Conservation (phyloP, 306 rosid species). For the Comarum palustre region DNA sequence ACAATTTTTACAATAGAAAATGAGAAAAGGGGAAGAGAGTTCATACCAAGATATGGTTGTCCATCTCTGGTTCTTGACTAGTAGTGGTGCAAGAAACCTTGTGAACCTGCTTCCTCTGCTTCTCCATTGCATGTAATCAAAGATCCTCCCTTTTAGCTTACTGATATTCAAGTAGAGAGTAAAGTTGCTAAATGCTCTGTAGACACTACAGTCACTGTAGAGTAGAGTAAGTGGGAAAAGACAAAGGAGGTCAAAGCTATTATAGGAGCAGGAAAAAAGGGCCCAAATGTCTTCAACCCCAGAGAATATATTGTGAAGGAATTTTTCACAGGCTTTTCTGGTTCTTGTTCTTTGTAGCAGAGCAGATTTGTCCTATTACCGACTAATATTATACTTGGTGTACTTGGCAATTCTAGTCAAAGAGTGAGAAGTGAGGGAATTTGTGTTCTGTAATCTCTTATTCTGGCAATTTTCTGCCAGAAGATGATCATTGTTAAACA, state of each 20-base stretch:
- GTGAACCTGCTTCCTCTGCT: slow-evolving; percentile 28
- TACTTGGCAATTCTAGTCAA: not conserved
- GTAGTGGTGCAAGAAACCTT: slow-evolving; percentile 16
- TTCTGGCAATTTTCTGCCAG: too few relatives aligned
- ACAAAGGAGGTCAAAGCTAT: not conserved
- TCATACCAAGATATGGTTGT: slow-evolving; percentile 27
- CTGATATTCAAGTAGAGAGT: not conserved
- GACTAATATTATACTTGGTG: not conserved
- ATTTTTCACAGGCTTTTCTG: slow-evolving; percentile 12
- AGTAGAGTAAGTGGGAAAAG: not conserved
- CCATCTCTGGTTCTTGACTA: slow-evolving; percentile 28
- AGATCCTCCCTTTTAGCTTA: not conserved
- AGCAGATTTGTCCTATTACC: not conserved
- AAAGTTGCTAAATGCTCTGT: not conserved
- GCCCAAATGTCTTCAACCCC: slow-evolving; percentile 24
- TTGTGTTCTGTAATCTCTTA: not conserved
- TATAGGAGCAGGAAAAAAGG: not conserved
- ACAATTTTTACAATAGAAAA: slow-evolving; percentile 7
- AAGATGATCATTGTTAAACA: too few relatives aligned
- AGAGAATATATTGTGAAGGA: slow-evolving; percentile 14
- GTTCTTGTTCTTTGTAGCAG: not conserved
- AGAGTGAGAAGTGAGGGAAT: not conserved
- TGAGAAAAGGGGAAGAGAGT: not conserved
- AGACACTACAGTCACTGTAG: not conserved
- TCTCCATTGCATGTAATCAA: slow-evolving; percentile 30